Conservation (phyloP, 2,329 filamentous ascomycete genomes). For the Sphaerulina musiva region DNA sequence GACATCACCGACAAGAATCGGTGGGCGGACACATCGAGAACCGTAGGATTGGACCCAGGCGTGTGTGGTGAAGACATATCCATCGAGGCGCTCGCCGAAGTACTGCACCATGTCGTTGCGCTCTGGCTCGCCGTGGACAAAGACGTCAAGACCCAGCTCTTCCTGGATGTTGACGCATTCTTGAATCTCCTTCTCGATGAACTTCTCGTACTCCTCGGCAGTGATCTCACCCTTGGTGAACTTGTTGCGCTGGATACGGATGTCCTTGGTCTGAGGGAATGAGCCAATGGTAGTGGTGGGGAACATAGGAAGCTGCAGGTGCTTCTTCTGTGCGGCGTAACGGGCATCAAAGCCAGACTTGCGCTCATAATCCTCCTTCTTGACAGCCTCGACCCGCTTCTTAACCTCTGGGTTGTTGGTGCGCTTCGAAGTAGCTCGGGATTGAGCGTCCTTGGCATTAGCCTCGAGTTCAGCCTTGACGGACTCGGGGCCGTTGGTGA, state of each 20-base stretch:
- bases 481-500: slow-evolving; percentile 81
- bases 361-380: slow-evolving; percentile 79
- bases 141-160: slow-evolving; percentile 93
- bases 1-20: slow-evolving; percentile 97
- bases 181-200: slow-evolving; percentile 98
- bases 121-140: slow-evolving; percentile 98
- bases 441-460: slow-evolving; percentile 89
- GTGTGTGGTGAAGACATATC: slow-evolving; percentile 98
- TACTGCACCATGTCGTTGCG: slow-evolving; percentile 99
- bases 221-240: slow-evolving; percentile 98
- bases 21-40: slow-evolving; percentile 94
- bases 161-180: slow-evolving; percentile 95
- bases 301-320: slow-evolving; percentile 92
- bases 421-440: slow-evolving; percentile 82
- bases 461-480: slow-evolving; percentile 87
- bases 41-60: slow-evolving; percentile 99
- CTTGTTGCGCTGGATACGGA: slow-evolving; percentile 93
- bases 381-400: slow-evolving; percentile 87
- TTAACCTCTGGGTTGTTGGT: slow-evolving; percentile 98
- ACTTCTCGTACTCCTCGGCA: slow-evolving; percentile 87
- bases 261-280: slow-evolving; percentile 99
- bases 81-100: slow-evolving; percentile 94
- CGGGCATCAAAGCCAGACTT: slow-evolving; percentile 80
- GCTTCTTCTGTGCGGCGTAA: slow-evolving; percentile 81
- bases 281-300: slow-evolving; percentile 98